Base-by-base conservation (phyloP, 75 land plant genomes). In the Azolla pinnata region DNA sequence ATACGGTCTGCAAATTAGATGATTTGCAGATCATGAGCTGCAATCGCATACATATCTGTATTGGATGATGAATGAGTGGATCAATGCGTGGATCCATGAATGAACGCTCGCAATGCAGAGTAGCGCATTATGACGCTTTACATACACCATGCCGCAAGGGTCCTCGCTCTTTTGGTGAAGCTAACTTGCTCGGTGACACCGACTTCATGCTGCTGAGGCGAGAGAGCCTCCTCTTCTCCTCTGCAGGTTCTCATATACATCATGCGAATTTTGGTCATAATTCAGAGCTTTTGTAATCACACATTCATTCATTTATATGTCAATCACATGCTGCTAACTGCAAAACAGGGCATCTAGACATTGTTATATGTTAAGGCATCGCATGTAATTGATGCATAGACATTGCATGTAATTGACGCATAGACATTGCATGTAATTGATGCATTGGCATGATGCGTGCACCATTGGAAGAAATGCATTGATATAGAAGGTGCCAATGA, bases 141-240 rank as follows among this genome's bases (percentile, higher is more conserved):
- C 51, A 12, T 5, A 48, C 21, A 48, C 71, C 68, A 35, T 63
- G 60, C 25, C 78, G 59, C 44, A 54, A 65, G 35, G 52, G 9
- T 49, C 34, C 31, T 33, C 21, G 53, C 18, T 75, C 73, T 21
- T 67, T 76, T 50, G 86, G 82, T 34, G 82, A 79, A 34, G 71
- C 58, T 29, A 74, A 54, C 33, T 74, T 77, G 28, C 77, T 70
- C 2, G 10, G 2, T 4, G 54, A 29, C 5, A 38, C 10, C 4
- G 59, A 33, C 35, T 57, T 54, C 16, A 28, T 24, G 17, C 32
- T 35, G 56, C 60, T 69, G 24, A 52, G 56, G 25, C 75, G 69
- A 34, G 68, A 62, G 46, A 58, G 67, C 12, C 73, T 63, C 74
- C 62, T 69, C 68, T 71, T 67, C 35, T 49, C 64, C 57, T 68